Evolutionary conservation across 495 filamentous ascomycete genomes (phyloP), one percentile per base, ranked within the genome.

Genomic region (Staphylotrichum tortipilum): DNA sequence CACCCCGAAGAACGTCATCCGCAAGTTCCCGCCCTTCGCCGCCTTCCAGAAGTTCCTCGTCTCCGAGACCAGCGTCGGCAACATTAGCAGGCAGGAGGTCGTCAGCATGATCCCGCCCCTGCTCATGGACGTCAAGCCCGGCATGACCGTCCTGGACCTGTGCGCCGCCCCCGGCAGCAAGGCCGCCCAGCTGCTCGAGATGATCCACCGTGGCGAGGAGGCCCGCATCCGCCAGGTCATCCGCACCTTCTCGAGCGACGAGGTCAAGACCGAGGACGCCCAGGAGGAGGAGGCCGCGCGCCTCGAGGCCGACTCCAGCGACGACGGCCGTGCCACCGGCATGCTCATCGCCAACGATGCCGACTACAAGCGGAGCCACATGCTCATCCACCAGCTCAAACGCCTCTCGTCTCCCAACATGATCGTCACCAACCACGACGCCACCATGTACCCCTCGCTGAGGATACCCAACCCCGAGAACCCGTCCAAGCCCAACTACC

Each of bases 91-190:
- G 57, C 92, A 98, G 68, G 92, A 98, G 70, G 81, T 91, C 18
- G 92, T 98, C 52, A 94, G 87, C 74, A 98, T 98, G 92, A 95
- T 98, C 54, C 92, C 92, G 21, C 94, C 94, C 19, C 80, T 97
- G 43, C 71, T 97, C 50, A 86, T 97, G 78, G 91, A 95, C 61
- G 68, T 95, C 24, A 78, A 79, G 44, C 89, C 94, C 17, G 88
- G 89, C 30, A 95, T 96, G 86, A 80, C 80, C 8, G 89, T 95
- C 10, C 68, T 98, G 59, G 92, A 98, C 66, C 79, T 98, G 74
- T 98, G 92, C 67, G 92, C 92, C 50, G 92, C 92, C 0, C 92
- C 92, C 6, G 92, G 92, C 18, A 95, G 89, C 72, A 98, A 98
- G 75, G 86, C 90, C 14, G 87, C 89, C 19, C 92, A 98, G 71